phyloP scores from a whole-genome alignment of 371 early-diverging fungal genomes.

The Mucor irregularis region DNA sequence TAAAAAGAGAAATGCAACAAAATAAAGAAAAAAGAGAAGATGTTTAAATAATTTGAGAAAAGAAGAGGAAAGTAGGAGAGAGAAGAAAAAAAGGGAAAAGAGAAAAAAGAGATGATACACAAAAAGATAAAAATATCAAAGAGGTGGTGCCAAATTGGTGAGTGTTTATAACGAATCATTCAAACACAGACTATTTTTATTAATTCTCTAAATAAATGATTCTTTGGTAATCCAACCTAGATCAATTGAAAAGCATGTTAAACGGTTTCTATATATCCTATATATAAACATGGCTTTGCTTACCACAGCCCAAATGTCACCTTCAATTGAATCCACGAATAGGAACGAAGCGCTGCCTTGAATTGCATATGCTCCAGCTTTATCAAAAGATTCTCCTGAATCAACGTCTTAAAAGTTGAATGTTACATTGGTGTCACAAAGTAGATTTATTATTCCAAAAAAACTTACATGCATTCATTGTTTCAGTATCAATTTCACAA shows the following conservation, averaged over 20 bases:
- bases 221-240: constrained; percentile 48
- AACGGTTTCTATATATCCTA: background rate
- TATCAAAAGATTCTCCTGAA: constrained; percentile 61
- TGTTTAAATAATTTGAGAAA: background rate
- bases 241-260: background rate
- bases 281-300: constrained; percentile 13
- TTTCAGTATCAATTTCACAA: constrained; percentile 43
- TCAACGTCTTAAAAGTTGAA: constrained; percentile 35
- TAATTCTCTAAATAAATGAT: constrained; percentile 36
- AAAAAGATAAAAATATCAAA: constrained; percentile 7
- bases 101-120: constrained; percentile 4
- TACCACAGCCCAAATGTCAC: constrained; percentile 76
- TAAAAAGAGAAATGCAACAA: background rate
- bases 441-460: constrained; percentile 5
- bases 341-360: constrained; percentile 74
- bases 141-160: background rate
- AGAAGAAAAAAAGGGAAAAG: constrained; percentile 3
- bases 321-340: constrained; percentile 76
- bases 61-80: background rate
- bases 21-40: constrained; percentile 6
- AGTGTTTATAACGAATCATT: background rate
- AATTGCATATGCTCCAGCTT: constrained; percentile 88
- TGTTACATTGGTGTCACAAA: constrained; percentile 1
- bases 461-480: constrained; percentile 66
- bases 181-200: constrained; percentile 14